Evolutionary conservation across 2,329 filamentous ascomycete genomes (phyloP), one percentile per base, ranked within the genome.

Genomic region (Penicillium freii): DNA sequence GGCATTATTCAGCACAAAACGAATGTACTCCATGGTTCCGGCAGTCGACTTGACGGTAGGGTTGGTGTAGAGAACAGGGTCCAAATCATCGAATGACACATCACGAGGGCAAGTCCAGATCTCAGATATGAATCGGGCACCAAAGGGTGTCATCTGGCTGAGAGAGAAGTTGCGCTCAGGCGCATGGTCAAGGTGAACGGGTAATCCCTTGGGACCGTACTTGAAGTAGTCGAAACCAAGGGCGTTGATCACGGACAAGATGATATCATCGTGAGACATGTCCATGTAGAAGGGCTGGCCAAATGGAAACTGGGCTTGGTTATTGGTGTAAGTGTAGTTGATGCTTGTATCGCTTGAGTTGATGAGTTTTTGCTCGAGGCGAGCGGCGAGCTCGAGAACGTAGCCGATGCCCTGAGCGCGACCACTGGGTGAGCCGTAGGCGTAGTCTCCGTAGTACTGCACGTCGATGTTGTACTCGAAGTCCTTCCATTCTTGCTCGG

Each of bases 381-480:
- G 75, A 1, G 81, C 79, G 1, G 81, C 71, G 7, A 83, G 74
- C 66, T 83, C 81, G 55, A 81, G 75, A 8, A 82, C 71, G 55
- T 82, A 83, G 25, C 81, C 81, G 15, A 83, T 77, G 11, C 81
- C 81, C 62, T 82, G 80, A 5, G 80, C 79, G 21, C 81, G 78
- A 27, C 79, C 81, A 0, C 76, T 81, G 1, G 81, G 80, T 13
- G 79, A 78, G 31, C 80, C 80, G 57, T 69, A 80, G 11, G 68
- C 70, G 57, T 77, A 80, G 62, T 80, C 77, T 34, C 73, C 75
- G 58, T 74, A 78, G 64, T 74, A 85, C 52, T 80, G 77, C 36
- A 82, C 76, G 60, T 84, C 82, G 10, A 83, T 68, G 3, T 77
- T 79, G 59, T 80, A 79, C 56, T 82, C 82, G 63, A 81, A 84